Base-by-base conservation (phyloP, 352 stramenopile genomes). In the Pythium dissotocum region DNA sequence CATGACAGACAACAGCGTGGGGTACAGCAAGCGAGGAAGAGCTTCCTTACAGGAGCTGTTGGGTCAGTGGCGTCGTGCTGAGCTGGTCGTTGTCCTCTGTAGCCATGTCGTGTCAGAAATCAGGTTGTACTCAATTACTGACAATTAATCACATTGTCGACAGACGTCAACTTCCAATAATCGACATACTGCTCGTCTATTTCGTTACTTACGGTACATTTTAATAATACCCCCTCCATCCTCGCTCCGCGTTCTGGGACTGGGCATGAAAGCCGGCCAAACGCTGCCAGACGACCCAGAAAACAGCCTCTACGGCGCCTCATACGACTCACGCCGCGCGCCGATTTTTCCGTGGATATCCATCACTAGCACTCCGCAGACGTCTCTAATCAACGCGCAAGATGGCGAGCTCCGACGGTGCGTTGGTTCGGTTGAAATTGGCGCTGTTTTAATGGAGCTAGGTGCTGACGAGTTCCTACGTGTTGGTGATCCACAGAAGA, bases 381-480 rank as follows among this genome's bases (percentile, higher is more conserved):
- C 44, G 2, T 8, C 14, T 44, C 33, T 46, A 58, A 55, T 42
- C 21, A 57, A 33, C 51, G 63, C 63, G 46, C 63, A 69, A 44
- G 52, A 84, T 87, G 75, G 72, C 72, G 38, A 83, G 72, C 76
- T 88, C 74, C 52, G 84, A 93, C 61, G 82, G 84, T 93, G 63
- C 24, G 80, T 79, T 33, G 26, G 30, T 16, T 46, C 6, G 28
- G 28, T 38, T 52, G 32, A 46, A n/a, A 53, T 53, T 30, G 46
- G 46, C 13, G 46, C 2, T 4, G 46, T 32, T 53, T 53, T 53
- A 9, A 30, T 24, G 18, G 46, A 28, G 46, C 14, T 30, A 53
- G 14, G 8, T 26, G 42, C 42, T 51, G 46, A 30, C 18, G 18
- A 30, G 6, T 53, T 21, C 32, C 9, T 26, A 4, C 4, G 0